phyloP scores from a whole-genome alignment of 139 green algal genomes.

The Haematococcus sp. region DNA sequence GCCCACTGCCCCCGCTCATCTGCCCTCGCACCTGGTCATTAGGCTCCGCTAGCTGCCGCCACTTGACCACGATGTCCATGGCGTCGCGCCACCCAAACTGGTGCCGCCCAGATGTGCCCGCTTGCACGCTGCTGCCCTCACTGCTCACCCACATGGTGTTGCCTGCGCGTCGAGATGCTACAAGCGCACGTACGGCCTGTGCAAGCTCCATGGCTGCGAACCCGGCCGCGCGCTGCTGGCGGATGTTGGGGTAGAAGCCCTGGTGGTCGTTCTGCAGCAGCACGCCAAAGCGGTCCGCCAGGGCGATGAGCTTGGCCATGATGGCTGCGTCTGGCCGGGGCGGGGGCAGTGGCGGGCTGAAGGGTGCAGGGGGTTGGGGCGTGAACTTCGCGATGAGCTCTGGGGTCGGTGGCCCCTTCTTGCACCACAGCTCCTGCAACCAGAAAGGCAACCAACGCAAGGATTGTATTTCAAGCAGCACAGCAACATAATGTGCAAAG shows the following conservation, averaged over 20 bases:
- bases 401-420: slow-evolving; percentile 66
- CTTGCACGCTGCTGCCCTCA: slow-evolving; percentile 45
- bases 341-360: slow-evolving; percentile 17
- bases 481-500: neutral
- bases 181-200: slow-evolving; percentile 59
- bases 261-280: slow-evolving; percentile 84
- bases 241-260: slow-evolving; percentile 79
- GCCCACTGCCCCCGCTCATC: no score
- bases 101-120: slow-evolving; percentile 43
- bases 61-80: slow-evolving; percentile 90
- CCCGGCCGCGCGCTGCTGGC: slow-evolving; percentile 80
- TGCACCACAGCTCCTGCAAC: slow-evolving; percentile 84
- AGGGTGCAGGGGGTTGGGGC: slow-evolving; percentile 45
- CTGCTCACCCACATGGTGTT: slow-evolving; percentile 16
- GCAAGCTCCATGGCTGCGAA: slow-evolving; percentile 77
- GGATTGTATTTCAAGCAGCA: neutral
- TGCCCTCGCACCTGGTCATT: slow-evolving; percentile 79
- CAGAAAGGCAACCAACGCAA: neutral
- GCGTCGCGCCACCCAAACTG: slow-evolving; percentile 84
- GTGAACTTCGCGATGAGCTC: slow-evolving; percentile 66
- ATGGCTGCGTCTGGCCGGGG: slow-evolving; percentile 10
- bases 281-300: slow-evolving; percentile 64
- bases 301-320: slow-evolving; percentile 41
- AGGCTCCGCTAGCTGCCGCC: slow-evolving; percentile 91
- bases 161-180: slow-evolving; percentile 35